Conservation (phyloP, 2,329 filamentous ascomycete genomes). For the Cercospora sp. region DNA sequence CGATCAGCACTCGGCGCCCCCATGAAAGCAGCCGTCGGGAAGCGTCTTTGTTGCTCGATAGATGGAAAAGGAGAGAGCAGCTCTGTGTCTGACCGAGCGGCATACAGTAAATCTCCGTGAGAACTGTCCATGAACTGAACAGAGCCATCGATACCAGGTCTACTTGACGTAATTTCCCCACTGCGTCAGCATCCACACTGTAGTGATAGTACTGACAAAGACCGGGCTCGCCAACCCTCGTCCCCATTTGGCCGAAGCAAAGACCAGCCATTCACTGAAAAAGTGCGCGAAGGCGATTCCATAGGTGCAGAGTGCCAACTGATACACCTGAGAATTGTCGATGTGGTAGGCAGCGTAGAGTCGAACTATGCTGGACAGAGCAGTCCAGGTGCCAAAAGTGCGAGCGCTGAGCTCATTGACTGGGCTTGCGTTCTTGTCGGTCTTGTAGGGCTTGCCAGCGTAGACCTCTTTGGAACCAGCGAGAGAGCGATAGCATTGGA, state of each 20-base stretch:
- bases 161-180: slow-evolving; percentile 46
- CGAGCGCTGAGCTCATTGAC: slow-evolving; percentile 75
- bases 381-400: slow-evolving; percentile 85
- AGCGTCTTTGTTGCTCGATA: not conserved
- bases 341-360: slow-evolving; percentile 84
- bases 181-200: slow-evolving; percentile 66
- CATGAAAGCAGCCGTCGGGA: not conserved
- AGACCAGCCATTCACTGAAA: slow-evolving; percentile 75
- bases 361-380: slow-evolving; percentile 73
- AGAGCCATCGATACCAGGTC: not conserved
- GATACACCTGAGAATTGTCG: slow-evolving; percentile 69
- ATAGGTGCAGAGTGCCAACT: slow-evolving; percentile 80
- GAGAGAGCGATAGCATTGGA: slow-evolving; percentile 80
- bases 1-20: not conserved
- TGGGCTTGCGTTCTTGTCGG: slow-evolving; percentile 39
- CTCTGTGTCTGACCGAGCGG: not conserved
- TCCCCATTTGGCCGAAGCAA: slow-evolving; percentile 69
- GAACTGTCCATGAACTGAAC: not conserved
- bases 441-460: slow-evolving; percentile 57
- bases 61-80: not conserved
- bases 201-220: slow-evolving; percentile 55
- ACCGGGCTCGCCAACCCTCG: slow-evolving; percentile 61
- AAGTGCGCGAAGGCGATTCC: slow-evolving; percentile 76
- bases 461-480: slow-evolving; percentile 87
- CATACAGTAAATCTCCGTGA: not conserved